phyloP scores from a whole-genome alignment of 306 rosid genomes.

The Cicer arietinum region DNA sequence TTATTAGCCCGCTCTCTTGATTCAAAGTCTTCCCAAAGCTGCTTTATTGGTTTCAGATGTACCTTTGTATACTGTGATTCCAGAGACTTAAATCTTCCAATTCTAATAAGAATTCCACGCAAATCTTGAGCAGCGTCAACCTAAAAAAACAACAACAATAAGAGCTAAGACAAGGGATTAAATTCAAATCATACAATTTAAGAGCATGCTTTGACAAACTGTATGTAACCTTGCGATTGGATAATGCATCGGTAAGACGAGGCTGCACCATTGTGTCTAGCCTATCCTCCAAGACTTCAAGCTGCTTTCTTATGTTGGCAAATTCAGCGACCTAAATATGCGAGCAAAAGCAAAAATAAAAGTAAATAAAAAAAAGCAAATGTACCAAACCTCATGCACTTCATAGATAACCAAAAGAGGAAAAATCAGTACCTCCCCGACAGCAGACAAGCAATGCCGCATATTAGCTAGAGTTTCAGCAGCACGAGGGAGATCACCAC shows the following conservation, averaged over 20 bases:
- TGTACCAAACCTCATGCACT: slow-evolving; percentile 10
- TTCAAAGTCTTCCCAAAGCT: slow-evolving; percentile 93
- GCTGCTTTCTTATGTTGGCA: slow-evolving; percentile 96
- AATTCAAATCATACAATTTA: slow-evolving; percentile 4
- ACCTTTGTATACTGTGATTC: slow-evolving; percentile 91
- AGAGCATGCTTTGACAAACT: slow-evolving; percentile 15
- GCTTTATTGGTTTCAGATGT: slow-evolving; percentile 87
- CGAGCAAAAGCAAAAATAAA: background rate
- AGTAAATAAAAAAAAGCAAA: slow-evolving; percentile 4
- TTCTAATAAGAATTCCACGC: slow-evolving; percentile 90
- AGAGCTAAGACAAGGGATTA: slow-evolving; percentile 28
- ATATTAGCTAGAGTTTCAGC: slow-evolving; percentile 96
- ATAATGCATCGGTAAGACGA: slow-evolving; percentile 87
- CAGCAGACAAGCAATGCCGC: slow-evolving; percentile 99
- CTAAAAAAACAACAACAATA: slow-evolving; percentile 52
- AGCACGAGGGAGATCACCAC: slow-evolving; percentile 97
- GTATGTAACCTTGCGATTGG: slow-evolving; percentile 75
- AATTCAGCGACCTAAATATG: slow-evolving; percentile 90
- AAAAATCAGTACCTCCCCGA: slow-evolving; percentile 77
- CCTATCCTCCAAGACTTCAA: slow-evolving; percentile 97
- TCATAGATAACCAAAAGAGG: slow-evolving; percentile 6
- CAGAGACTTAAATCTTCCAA: slow-evolving; percentile 94
- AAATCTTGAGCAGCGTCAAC: slow-evolving; percentile 88
- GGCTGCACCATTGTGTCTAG: slow-evolving; percentile 96
- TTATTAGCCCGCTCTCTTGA: slow-evolving; percentile 62